A percentile compares a stretch with the other conserved stretches of the same genome.
phyloP scores from a whole-genome alignment of 225 moss, liverwort and hornwort species.

The Bryum argenteum region DNA sequence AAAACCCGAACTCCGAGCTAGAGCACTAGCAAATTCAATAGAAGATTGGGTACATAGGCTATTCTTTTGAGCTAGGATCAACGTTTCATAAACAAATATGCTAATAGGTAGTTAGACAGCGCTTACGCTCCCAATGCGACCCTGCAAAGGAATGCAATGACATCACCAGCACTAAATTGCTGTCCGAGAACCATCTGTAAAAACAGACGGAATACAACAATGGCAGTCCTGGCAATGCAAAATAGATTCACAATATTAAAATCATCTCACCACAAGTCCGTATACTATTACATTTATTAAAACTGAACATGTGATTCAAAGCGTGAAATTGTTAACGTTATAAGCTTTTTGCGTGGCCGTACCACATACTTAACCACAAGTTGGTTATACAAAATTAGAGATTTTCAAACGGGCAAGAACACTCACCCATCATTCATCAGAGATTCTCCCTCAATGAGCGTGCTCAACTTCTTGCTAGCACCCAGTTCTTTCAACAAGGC shows the following conservation, averaged over 20 bases:
- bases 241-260: slow-evolving; percentile 5
- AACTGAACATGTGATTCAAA: background rate
- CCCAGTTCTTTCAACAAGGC: slow-evolving; percentile 78
- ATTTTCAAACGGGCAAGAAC: background rate
- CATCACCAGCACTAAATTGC: slow-evolving; percentile 47
- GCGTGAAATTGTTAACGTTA: background rate
- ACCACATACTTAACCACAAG: background rate
- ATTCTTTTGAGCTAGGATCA: background rate
- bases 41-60: no score
- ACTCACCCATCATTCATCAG: slow-evolving; percentile 83
- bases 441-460: slow-evolving; percentile 77
- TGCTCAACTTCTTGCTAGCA: slow-evolving; percentile 79
- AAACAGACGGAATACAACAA: slow-evolving; percentile 71
- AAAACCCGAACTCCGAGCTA: background rate
- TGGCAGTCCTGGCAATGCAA: slow-evolving; percentile 59
- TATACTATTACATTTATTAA: slow-evolving; percentile 1
- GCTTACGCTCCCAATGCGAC: slow-evolving; percentile 78
- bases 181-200: slow-evolving; percentile 68
- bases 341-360: background rate
- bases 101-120: background rate
- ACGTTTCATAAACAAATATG: slow-evolving; percentile 8
- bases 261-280: background rate
- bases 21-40: no score
- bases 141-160: slow-evolving; percentile 62
- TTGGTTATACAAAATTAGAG: background rate